Percentiles rank a stretch among this genome's conserved stretches.
These are phyloP conservation scores for Jamesozyma rosinii DNA, from an alignment of 805 yeast genomes.

Conservation along the genomic window DNA sequence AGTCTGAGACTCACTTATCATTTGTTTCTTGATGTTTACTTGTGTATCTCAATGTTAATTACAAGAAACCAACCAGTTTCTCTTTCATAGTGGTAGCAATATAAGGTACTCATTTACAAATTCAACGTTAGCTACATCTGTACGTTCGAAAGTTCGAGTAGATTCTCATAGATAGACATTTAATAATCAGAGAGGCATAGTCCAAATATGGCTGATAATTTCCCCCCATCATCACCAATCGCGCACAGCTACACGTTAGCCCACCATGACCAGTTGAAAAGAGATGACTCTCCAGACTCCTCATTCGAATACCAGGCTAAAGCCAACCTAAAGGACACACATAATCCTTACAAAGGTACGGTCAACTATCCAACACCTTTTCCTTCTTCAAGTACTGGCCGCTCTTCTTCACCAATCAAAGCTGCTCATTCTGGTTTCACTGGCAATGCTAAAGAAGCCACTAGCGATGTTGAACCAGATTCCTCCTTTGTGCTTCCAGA, in stretches of 20 bases:
- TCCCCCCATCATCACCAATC: slow-evolving; percentile 4
- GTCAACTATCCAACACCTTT: slow-evolving; percentile 57
- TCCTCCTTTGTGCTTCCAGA: slow-evolving; percentile 1
- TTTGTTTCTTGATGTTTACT: too few relatives aligned
- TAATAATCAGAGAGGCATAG: too few relatives aligned
- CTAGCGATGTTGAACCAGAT: neutral
- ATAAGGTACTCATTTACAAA: too few relatives aligned
- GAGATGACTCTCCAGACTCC: slow-evolving; percentile 1
- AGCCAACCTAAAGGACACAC: neutral
- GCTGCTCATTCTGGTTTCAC: neutral
- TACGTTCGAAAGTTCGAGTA: too few relatives aligned
- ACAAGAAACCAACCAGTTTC: too few relatives aligned
- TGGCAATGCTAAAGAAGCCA: neutral
- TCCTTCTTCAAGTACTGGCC: slow-evolving; percentile 51
- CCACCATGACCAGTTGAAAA: neutral
- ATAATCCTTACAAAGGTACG: neutral
- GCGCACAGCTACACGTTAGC: neutral
- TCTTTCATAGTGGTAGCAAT: too few relatives aligned
- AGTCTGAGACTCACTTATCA: too few relatives aligned
- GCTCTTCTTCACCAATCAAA: slow-evolving; percentile 32
- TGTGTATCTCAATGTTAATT: too few relatives aligned
- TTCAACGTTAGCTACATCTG: too few relatives aligned
- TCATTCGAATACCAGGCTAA: slow-evolving; percentile 1
- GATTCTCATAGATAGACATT: too few relatives aligned
- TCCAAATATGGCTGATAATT: slow-evolving; percentile 1